Evolutionary conservation across 768 basidiomycete species (phyloP), one percentile per base, ranked within the genome.

Genomic region (Leccinum aurantiacum): DNA sequence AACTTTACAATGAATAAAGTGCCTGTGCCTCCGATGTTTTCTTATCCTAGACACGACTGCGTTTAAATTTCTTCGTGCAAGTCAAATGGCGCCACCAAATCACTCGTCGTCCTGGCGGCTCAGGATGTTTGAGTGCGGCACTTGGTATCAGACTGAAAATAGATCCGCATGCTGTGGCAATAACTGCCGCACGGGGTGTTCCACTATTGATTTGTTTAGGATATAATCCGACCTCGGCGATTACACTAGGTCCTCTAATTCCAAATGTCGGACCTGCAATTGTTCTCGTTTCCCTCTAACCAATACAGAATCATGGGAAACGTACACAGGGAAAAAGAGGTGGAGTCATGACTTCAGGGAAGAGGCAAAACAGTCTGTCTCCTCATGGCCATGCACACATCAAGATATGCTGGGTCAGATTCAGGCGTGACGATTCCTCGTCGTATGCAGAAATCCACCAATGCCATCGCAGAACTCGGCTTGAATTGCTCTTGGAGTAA

Each of bases 381-480:
- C 24, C 58, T 65, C 56, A 72, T 60, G 4, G 63, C 60, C 66
- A 64, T 57, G 33, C 70, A 74, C 24, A 74, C 22, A 10, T 66
- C 71, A 1, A 68, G 61, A 53, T 65, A 74, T 5, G 27, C 59
- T 3, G 59, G 46, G 14, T 72, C 71, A 17, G 67, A 67, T 54
- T 70, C 65, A 4, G 69, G 66, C 1, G 63, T 66, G 44, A 67
- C 60, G 6, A 66, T 52, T 15, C 78, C 79, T 25, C 75, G 75
- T 48, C 76, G 70, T 56, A 78, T 64, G 60, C 78, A 66, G 60
- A 81, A 80, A 59, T 79, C 77, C 6, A 80, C 62, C 49, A 79
- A 67, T 1, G 76, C 79, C 63, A 80, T 65, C 17, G 76, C 79
- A 49, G 77, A 79, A 55, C 78, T 79, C 11, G 77, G 68, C 56